Percentiles rank a stretch among this genome's conserved stretches.
Evolutionary conservation across 2,329 filamentous ascomycete species (phyloP).

Genomic region (Cladorrhinum sp.): DNA sequence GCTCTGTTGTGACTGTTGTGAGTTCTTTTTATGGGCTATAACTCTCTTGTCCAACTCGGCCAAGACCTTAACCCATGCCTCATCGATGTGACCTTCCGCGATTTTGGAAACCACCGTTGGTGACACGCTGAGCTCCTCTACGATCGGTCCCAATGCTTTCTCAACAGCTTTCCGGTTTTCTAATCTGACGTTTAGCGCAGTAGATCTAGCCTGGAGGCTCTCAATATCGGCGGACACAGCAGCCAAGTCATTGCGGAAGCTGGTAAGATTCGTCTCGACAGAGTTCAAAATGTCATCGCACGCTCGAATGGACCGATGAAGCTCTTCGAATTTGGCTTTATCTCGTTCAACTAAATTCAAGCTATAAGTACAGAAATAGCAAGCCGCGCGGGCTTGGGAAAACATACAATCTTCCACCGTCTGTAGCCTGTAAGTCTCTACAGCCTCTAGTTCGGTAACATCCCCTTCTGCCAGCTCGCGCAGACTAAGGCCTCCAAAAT

Average conservation of each 20-base stretch:
- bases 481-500: conserved; percentile 76
- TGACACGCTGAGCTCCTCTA: conserved; percentile 88
- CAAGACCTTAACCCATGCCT: conserved; percentile 79
- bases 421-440: conserved; percentile 50
- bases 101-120: conserved; percentile 82
- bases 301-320: conserved; percentile 82
- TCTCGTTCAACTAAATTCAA: conserved; percentile 65
- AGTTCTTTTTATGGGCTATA: conserved; percentile 65
- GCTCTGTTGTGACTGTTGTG: conserved; percentile 50
- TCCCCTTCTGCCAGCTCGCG: conserved; percentile 60
- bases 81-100: conserved; percentile 83
- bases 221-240: conserved; percentile 94
- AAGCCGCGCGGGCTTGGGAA: conserved; percentile 6
- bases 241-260: conserved; percentile 90
- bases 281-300: conserved; percentile 93
- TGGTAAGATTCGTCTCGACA: conserved; percentile 87
- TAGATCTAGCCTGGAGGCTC: conserved; percentile 81
- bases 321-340: conserved; percentile 79
- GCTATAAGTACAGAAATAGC: conserved; percentile 20
- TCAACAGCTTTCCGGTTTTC: conserved; percentile 89
- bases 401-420: conserved; percentile 67
- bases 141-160: conserved; percentile 78
- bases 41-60: conserved; percentile 80
- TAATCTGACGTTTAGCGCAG: conserved; percentile 75
- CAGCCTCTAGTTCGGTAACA: conserved; percentile 22